phyloP scores from a whole-genome alignment of 164 flowering plant species.

The Piper longum region DNA sequence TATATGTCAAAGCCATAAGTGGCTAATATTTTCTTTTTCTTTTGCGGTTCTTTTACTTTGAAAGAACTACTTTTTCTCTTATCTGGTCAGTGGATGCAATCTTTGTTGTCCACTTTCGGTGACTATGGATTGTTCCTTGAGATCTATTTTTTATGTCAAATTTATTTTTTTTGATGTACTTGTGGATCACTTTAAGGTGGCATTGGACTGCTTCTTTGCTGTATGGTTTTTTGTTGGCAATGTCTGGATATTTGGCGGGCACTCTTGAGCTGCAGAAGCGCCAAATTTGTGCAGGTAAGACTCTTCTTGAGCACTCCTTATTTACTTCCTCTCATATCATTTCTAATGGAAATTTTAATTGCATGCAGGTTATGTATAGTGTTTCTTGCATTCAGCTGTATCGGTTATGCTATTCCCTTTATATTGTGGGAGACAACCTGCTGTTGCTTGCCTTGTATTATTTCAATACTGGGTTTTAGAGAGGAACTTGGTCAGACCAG shows the following conservation, averaged over 20 bases:
- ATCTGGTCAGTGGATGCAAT: too few species aligned
- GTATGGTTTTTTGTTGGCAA: conserved; percentile 68
- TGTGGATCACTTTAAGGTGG: conserved; percentile 42
- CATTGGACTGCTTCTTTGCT: conserved; percentile 58
- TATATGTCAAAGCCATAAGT: too few species aligned
- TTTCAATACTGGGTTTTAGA: conserved; percentile 61
- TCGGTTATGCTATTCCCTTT: conserved; percentile 96
- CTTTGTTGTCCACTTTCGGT: too few species aligned
- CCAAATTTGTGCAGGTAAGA: conserved; percentile 51
- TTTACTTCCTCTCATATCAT: not conserved
- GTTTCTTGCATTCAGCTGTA: conserved; percentile 81
- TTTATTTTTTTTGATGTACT: conserved; percentile 23
- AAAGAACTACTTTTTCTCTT: too few species aligned
- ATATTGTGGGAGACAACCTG: conserved; percentile 82
- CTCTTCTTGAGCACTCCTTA: not conserved
- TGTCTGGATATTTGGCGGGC: conserved; percentile 64
- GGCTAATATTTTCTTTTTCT: too few species aligned
- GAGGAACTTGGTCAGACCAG: conserved; percentile 59
- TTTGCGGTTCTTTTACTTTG: too few species aligned
- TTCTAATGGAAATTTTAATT: conserved; percentile 1
- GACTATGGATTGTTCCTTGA: too few species aligned
- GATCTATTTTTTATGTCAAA: too few species aligned
- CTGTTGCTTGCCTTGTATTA: conserved; percentile 94
- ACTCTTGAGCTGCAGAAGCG: conserved; percentile 39
- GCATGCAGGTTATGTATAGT: conserved; percentile 79